Evolutionary conservation across 2,329 filamentous ascomycete genomes (phyloP).

Genomic region (Alternaria consortialis): DNA sequence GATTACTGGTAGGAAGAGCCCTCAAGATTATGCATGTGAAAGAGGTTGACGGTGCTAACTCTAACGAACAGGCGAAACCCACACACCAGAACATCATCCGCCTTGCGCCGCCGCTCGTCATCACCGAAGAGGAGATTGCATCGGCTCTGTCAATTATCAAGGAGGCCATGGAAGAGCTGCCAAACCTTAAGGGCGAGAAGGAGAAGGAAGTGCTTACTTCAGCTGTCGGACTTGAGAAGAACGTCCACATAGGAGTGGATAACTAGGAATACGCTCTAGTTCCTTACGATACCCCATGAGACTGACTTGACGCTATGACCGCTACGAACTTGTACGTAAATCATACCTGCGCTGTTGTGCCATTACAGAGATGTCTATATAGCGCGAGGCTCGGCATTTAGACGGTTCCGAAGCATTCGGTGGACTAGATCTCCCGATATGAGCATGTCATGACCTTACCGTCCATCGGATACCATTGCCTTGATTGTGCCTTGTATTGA

Average conservation of each 20-base stretch:
- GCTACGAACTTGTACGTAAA: not conserved
- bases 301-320: not conserved
- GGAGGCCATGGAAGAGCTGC: conserved; percentile 82
- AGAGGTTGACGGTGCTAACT: conserved; percentile 38
- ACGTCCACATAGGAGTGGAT: conserved; percentile 67
- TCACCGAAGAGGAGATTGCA: conserved; percentile 85
- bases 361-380: not conserved
- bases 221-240: conserved; percentile 60
- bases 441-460: not conserved
- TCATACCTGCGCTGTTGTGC: not conserved
- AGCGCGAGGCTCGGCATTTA: not conserved
- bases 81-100: conserved; percentile 99
- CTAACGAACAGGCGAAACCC: conserved; percentile 79
- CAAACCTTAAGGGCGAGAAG: conserved; percentile 66
- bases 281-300: conserved; percentile 26
- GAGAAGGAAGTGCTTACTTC: conserved; percentile 61
- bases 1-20: conserved; percentile 76
- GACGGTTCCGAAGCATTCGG: not conserved
- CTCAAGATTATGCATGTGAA: conserved; percentile 52
- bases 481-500: not conserved
- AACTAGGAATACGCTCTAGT: conserved; percentile 52
- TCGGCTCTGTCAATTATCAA: conserved; percentile 81
- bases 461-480: not conserved
- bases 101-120: conserved; percentile 94
- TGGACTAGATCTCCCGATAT: not conserved